These are phyloP conservation scores for Cryphonectria parasitica DNA, from an alignment of 2,329 filamentous ascomycete genomes.

Conservation along the genomic window DNA sequence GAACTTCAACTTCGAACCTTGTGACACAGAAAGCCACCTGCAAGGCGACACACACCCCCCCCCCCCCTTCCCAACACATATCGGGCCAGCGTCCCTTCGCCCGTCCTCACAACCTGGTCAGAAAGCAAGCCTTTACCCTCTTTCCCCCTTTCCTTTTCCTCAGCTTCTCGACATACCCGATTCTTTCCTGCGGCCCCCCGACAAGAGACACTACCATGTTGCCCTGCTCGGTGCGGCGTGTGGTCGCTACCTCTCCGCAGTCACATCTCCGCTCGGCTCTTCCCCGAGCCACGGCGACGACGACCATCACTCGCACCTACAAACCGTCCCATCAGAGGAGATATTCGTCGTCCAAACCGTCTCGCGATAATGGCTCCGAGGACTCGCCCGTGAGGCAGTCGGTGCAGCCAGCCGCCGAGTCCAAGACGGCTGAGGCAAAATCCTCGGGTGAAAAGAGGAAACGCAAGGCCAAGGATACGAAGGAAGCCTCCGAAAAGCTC, in stretches of 20 bases:
- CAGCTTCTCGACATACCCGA: background rate
- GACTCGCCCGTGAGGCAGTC: constrained; percentile 54
- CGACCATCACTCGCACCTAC: constrained; percentile 42
- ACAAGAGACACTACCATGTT: constrained; percentile 51
- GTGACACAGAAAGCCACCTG: constrained; percentile 18
- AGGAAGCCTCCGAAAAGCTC: constrained; percentile 51
- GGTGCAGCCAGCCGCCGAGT: constrained; percentile 52
- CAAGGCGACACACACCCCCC: constrained; percentile 14
- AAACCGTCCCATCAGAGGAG: constrained; percentile 54
- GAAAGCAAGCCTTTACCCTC: background rate
- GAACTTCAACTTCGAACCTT: constrained; percentile 23
- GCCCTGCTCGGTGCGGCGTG: constrained; percentile 60
- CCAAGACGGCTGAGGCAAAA: constrained; percentile 48
- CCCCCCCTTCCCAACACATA: too few relatives aligned
- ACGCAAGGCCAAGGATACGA: constrained; percentile 61
- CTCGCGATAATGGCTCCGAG: constrained; percentile 59
- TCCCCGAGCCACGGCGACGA: constrained; percentile 42
- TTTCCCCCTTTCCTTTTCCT: background rate
- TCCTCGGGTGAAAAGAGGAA: constrained; percentile 57
- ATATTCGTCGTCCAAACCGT: constrained; percentile 66
- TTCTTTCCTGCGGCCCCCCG: background rate
- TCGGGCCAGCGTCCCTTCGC: constrained; percentile 19
- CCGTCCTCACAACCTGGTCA: constrained; percentile 18
- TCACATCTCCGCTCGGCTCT: constrained; percentile 48
- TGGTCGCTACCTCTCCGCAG: constrained; percentile 52